Percentiles rank a stretch among this genome's conserved stretches.
These are phyloP conservation scores for Sonneratia caseolaris DNA, from an alignment of 345 rosid genomes.

Conservation along the genomic window DNA sequence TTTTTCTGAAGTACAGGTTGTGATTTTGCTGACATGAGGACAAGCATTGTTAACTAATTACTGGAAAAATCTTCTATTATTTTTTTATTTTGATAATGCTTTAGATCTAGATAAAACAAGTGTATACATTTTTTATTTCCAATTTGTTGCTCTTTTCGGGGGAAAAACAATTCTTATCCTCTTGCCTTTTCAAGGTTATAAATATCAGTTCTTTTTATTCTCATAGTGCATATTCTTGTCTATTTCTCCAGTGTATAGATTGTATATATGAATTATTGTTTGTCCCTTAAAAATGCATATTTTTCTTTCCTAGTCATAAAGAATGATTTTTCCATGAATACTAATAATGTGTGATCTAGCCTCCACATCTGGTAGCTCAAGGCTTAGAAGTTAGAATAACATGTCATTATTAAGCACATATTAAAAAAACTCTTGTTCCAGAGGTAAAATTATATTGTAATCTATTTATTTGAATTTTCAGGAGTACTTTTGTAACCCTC, in stretches of 20 bases:
- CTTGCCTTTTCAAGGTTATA: neutral
- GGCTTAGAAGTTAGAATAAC: neutral
- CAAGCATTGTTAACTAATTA: neutral
- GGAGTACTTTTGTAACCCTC: slow-evolving; percentile 91
- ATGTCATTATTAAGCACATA: neutral
- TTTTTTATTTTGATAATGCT: neutral
- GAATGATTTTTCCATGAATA: neutral
- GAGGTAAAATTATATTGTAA: slow-evolving; percentile 7
- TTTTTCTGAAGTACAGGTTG: neutral
- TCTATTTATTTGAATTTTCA: slow-evolving; percentile 26
- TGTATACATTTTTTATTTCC: neutral
- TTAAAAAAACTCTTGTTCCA: slow-evolving; percentile 1
- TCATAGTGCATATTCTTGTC: neutral
- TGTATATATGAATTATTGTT: neutral
- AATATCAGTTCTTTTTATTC: neutral
- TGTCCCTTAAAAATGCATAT: neutral
- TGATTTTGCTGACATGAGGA: neutral
- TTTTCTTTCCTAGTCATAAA: neutral
- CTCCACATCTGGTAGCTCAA: neutral
- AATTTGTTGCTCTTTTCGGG: neutral
- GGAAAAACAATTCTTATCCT: neutral
- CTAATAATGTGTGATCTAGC: neutral
- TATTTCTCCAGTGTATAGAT: neutral
- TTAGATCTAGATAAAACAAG: neutral
- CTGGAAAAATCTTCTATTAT: neutral